A percentile compares a stretch with the other conserved stretches of the same genome.
These are phyloP conservation scores for Calonectria montana DNA, from an alignment of 2,329 filamentous ascomycete species.

Conservation along the genomic window DNA sequence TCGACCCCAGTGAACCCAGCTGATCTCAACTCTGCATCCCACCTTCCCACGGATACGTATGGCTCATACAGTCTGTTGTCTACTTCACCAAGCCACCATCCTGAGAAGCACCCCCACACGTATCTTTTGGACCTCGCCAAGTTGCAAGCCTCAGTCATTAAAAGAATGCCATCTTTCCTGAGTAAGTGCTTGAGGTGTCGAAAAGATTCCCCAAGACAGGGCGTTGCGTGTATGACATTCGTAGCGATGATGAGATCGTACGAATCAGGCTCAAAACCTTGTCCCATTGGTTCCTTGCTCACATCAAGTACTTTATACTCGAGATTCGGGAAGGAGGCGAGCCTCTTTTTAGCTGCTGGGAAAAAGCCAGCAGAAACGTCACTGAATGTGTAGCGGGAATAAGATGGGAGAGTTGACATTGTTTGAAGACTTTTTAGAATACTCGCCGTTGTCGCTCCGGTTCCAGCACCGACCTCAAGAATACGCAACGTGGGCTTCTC, in stretches of 20 bases:
- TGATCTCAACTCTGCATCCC: slow-evolving; percentile 40
- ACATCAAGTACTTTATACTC: slow-evolving; percentile 47
- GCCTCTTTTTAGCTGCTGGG: slow-evolving; percentile 33
- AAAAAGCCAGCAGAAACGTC: slow-evolving; percentile 47
- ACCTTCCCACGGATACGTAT: slow-evolving; percentile 36
- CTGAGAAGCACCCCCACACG: slow-evolving; percentile 27
- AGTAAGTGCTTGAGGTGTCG: background rate
- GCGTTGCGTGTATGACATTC: slow-evolving; percentile 46
- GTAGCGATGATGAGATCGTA: slow-evolving; percentile 47
- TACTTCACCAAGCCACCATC: slow-evolving; percentile 50
- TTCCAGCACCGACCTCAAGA: slow-evolving; percentile 45
- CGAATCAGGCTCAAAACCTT: slow-evolving; percentile 40
- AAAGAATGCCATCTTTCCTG: background rate
- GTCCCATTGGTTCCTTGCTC: slow-evolving; percentile 39
- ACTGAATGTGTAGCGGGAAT: slow-evolving; percentile 42
- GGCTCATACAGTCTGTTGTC: slow-evolving; percentile 42
- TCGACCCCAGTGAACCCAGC: slow-evolving; percentile 36
- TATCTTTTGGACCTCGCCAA: background rate
- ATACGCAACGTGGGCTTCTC: slow-evolving; percentile 34
- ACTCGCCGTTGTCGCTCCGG: slow-evolving; percentile 47
- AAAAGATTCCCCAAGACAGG: background rate
- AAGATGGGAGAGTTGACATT: background rate
- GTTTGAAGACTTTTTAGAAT: slow-evolving; percentile 34
- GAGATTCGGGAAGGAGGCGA: slow-evolving; percentile 28
- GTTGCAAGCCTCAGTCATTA: background rate